These are phyloP conservation scores for Rhizopus sp. DNA, from an alignment of 371 early-diverging fungal species.

Conservation along the genomic window DNA sequence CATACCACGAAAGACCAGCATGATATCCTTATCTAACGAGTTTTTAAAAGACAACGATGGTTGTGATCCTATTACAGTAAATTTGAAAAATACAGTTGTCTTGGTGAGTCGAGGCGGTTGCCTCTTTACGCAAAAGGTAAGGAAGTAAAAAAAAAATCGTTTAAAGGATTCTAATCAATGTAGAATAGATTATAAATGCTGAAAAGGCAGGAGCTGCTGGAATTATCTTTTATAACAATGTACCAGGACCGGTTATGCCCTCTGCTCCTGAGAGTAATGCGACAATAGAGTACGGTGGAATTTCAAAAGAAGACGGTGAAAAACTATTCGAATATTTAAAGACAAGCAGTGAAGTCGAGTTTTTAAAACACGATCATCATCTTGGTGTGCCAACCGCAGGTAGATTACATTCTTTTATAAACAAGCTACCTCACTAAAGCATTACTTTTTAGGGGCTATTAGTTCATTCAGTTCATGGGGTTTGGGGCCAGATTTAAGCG, in stretches of 20 bases:
- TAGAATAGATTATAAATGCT: slow-evolving; percentile 47
- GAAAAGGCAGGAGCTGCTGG: slow-evolving; percentile 65
- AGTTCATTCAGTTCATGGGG: slow-evolving; percentile 70
- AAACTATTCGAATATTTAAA: slow-evolving; percentile 19
- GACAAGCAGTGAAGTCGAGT: slow-evolving; percentile 3
- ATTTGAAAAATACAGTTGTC: slow-evolving; percentile 57
- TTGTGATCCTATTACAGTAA: slow-evolving; percentile 35
- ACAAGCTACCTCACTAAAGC: background rate
- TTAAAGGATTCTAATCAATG: background rate
- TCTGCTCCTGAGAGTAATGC: slow-evolving; percentile 17
- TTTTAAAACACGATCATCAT: slow-evolving; percentile 25
- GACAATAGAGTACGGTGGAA: slow-evolving; percentile 45
- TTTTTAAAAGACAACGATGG: slow-evolving; percentile 41
- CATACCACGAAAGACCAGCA: slow-evolving; percentile 7
- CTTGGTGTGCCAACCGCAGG: slow-evolving; percentile 41
- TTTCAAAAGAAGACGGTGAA: slow-evolving; percentile 42
- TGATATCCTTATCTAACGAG: slow-evolving; percentile 23
- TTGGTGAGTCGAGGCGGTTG: slow-evolving; percentile 67
- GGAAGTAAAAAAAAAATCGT: background rate
- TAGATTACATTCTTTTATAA: background rate
- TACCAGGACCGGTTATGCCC: slow-evolving; percentile 36
- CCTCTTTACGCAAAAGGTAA: slow-evolving; percentile 41
- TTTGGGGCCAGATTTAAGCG: slow-evolving; percentile 64
- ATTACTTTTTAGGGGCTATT: slow-evolving; percentile 11
- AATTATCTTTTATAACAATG: slow-evolving; percentile 54